Conservation (phyloP, 2,329 filamentous ascomycete genomes). For the Coniochaeta sp. region DNA sequence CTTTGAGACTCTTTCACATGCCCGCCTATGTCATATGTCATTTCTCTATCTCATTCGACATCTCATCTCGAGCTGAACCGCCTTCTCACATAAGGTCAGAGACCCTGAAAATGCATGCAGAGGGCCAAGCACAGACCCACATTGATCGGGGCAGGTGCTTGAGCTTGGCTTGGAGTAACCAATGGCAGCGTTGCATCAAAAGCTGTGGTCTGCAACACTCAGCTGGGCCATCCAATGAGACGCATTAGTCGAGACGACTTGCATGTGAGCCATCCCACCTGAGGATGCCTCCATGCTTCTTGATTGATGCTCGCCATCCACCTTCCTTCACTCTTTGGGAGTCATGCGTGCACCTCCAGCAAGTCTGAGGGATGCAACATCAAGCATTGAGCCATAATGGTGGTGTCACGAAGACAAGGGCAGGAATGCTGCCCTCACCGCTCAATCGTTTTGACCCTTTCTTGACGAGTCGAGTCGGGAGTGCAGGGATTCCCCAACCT, state of each 20-base stretch:
- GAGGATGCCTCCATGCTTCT: neutral
- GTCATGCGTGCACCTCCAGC: conserved; percentile 6
- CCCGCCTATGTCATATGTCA: too few relatives aligned
- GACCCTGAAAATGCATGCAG: too few relatives aligned
- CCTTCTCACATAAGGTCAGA: too few relatives aligned
- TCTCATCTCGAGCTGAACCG: too few relatives aligned
- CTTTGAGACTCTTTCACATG: too few relatives aligned
- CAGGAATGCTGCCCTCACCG: neutral
- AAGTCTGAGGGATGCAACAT: conserved; percentile 6
- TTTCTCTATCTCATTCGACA: too few relatives aligned
- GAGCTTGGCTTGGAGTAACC: neutral
- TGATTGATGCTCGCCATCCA: neutral
- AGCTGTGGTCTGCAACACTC: neutral
- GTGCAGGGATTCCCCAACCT: neutral
- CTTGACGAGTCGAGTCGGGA: too few relatives aligned
- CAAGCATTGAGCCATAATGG: neutral
- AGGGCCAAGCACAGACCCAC: conserved; percentile 4
- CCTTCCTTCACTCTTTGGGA: conserved; percentile 1
- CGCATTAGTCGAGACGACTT: neutral
- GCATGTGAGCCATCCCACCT: conserved; percentile 9
- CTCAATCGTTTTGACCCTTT: neutral
- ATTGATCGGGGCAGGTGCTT: neutral
- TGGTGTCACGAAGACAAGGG: neutral
- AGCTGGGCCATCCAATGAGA: conserved; percentile 12
- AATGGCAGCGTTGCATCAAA: neutral